Base-by-base conservation (phyloP, 2,329 filamentous ascomycete species). In the Juglanconis sp. region DNA sequence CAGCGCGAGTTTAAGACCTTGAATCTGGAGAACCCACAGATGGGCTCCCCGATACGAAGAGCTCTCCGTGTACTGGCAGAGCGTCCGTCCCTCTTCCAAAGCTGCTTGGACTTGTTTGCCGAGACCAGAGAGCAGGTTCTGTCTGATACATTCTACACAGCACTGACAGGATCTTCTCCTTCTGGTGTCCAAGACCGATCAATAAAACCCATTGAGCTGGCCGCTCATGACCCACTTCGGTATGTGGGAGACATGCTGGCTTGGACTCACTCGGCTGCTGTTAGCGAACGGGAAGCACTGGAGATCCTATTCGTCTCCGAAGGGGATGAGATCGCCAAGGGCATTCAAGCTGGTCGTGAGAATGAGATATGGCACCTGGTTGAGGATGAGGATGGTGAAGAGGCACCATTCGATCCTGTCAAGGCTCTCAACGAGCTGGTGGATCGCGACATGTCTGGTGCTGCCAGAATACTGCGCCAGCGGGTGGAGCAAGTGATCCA, bases 161-260 rank as follows among this genome's bases (percentile, higher is more conserved):
- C 95, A 0, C 77, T 99, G 54, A 97, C 92, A 0, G 94, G 94
- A 42, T 82, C 79, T 1, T 78, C 81, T 11, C 77, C 84, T 5
- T 82, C 80, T 10, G 83, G 85, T 0, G 79, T 80, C 32, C 80
- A 82, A 49, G 84, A 90, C 63, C 76, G 78, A 31, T 82, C 83
- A 2, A 79, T 89, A 40, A 97, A 98, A 70, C 94, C 95, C 0
- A 99, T 99, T 65, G 94, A 99, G 71, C 85, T 98, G 67, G 89
- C 88, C 10, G 94, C 95, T 1, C 94, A 98, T 71, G 95, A 99
- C 69, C 88, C 92, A 1, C 77, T 98, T 32, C 87, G 95, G 24
- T 98, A 98, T 72, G 87, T 96, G 3, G 92, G 95, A 56, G 95
- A 99, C 71, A 99, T 99, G 93, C 82, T 99, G 13, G 95, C 95